Evolutionary conservation across 805 yeast species (phyloP), one percentile per base, ranked within the genome.

Genomic region (Wickerhamiella australiensis): DNA sequence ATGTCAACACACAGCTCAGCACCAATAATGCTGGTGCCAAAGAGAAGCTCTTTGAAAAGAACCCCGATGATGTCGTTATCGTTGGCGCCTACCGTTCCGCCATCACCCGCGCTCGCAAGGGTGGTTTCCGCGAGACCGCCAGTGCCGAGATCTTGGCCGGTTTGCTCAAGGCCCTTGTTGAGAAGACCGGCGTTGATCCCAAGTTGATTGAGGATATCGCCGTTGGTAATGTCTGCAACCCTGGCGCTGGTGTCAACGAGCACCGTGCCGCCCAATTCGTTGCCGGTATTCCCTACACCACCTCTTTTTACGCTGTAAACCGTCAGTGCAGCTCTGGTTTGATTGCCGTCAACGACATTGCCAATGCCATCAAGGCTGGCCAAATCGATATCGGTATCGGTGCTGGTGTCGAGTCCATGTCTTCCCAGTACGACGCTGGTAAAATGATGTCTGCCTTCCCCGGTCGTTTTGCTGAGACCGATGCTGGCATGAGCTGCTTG

Each of bases 311-410:
- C 60, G 87, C 95, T 13, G 63, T 90, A 55, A 90, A 90, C 72
- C 79, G 97, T 68, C 96, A 88, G 66, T 90, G 97, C 67, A 85
- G 96, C 6, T 84, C 95, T 2, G 96, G 96, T 23, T 72, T 90
- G 60, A 84, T 87, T 76, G 94, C 95, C 12, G 78, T 88, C 33
- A 81, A 84, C 61, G 92, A 85, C 63, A 77, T 90, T 58, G 95
- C 96, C 57, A 85, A 82, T 70, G 85, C 85, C 69, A 88, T 90
- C 62, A 71, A 72, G 58, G 69, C 77, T 52, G 96, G 96, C 38
- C 95, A 88, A 73, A 87, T 90, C 59, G 85, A 79, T 56, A 74
- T 90, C 59, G 97, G 97, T 50, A 70, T 90, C 49, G 97, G 92
- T 20, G 81, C 80, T 43, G 97, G 97, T 61, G 95, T 80, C 46